Conservation (phyloP, 2,329 filamentous ascomycete genomes). For the Trichoderma hamatum region DNA sequence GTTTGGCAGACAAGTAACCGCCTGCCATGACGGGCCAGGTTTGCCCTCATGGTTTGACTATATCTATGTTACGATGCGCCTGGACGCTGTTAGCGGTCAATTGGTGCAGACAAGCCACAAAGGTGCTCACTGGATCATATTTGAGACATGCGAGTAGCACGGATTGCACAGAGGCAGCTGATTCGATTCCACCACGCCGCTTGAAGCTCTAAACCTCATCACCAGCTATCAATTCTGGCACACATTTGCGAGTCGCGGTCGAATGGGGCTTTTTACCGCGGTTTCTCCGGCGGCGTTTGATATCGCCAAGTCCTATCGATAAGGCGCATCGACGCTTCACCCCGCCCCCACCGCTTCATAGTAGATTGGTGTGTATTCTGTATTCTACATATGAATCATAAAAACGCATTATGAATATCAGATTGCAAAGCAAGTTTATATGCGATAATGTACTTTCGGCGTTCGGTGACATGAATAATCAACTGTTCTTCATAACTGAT, state of each 20-base stretch:
- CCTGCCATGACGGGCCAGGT: slow-evolving; percentile 50
- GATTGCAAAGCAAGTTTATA: background rate
- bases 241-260: slow-evolving; percentile 1
- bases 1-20: slow-evolving; percentile 44
- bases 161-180: slow-evolving; percentile 12
- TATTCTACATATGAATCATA: no score
- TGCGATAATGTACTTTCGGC: background rate
- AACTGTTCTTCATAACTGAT: background rate
- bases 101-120: background rate
- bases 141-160: slow-evolving; percentile 14
- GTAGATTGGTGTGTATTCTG: no score
- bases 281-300: slow-evolving; percentile 12
- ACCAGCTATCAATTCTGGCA: background rate
- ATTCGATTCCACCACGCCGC: slow-evolving; percentile 7
- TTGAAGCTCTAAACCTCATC: background rate
- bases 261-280: slow-evolving; percentile 8
- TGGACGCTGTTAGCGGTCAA: slow-evolving; percentile 20
- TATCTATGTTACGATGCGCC: slow-evolving; percentile 34
- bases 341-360: no score
- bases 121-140: slow-evolving; percentile 23
- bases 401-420: no score
- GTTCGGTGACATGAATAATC: background rate
- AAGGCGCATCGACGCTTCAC: background rate
- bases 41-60: slow-evolving; percentile 48
- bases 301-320: background rate